Evolutionary conservation across 257 asterid species (phyloP), one percentile per base, ranked within the genome.

Genomic region (Ilex asprella): DNA sequence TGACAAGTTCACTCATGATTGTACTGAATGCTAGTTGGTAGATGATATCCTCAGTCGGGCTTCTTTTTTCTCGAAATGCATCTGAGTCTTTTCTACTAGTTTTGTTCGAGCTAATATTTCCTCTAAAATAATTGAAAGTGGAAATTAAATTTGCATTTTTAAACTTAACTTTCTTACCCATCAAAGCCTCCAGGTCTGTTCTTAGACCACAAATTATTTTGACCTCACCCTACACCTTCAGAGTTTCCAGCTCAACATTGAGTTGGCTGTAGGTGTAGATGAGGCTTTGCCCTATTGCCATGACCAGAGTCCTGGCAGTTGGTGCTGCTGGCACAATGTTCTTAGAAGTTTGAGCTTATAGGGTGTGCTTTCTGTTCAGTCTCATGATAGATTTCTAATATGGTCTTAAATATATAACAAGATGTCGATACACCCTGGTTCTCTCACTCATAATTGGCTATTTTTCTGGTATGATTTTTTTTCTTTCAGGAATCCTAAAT

Each of bases 401-500:
- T 2, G 13, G n/a, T 46, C 13, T 7, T 46, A 46, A 7, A 7
- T 46, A 46, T 46, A 10, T 46, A 11, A 7, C 14, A 2, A 46
- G 4, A 46, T 46, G 52, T 46, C 3, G n/a, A 10, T 46, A 11
- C 14, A 14, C 3, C n/a, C n/a, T 49, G 14, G n/a, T n/a, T 12
- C 16, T 12, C 14, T 6, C 16, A 15, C 14, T 49, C 5, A 6
- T 49, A 49, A 49, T 3, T 31, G 8, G 57, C 29, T 16, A 50
- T 53, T 44, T 31, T 43, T 46, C 51, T 49, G 39, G 47, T 46
- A 39, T 31, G 3, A 2, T n/a, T 0, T 21, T 27, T 15, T 31
- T 52, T 14, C 29, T 16, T 16, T 31, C 32, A 55, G 79, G 15
- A 69, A 74, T 46, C 68, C 72, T 12, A 69, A 70, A 56, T 39